These are phyloP conservation scores for Mortierella sp. DNA, from an alignment of 371 early-diverging fungal species.

Conservation along the genomic window DNA sequence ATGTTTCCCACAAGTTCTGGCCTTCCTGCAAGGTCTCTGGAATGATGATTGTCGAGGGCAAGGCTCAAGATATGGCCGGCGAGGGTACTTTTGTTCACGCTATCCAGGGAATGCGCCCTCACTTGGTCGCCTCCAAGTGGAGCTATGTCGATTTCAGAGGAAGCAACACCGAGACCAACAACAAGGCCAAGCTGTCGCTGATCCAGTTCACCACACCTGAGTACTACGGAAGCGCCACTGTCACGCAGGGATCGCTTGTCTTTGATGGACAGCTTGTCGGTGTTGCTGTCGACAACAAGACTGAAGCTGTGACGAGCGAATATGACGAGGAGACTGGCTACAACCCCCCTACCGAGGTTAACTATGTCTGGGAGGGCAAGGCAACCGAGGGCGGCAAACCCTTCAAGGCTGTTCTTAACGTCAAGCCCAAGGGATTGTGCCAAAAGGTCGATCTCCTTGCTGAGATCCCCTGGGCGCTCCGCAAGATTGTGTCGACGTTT, in stretches of 20 bases:
- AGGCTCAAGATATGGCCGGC: conserved; percentile 73
- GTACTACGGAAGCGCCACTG: conserved; percentile 76
- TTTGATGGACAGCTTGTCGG: conserved; percentile 75
- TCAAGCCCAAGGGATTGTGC: conserved; percentile 71
- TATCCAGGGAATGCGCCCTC: conserved; percentile 87
- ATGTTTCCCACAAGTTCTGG: conserved; percentile 85
- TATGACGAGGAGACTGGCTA: conserved; percentile 84
- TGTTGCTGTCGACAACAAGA: conserved; percentile 81
- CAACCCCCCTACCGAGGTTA: conserved; percentile 79
- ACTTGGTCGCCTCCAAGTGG: conserved; percentile 89
- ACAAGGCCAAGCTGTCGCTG: conserved; percentile 75
- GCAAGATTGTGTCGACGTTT: conserved; percentile 91
- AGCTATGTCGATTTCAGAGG: conserved; percentile 82
- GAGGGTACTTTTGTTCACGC: conserved; percentile 90
- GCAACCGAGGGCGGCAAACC: conserved; percentile 75
- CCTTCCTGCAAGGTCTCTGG: conserved; percentile 84
- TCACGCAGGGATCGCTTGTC: conserved; percentile 84
- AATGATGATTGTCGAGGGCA: conserved; percentile 78
- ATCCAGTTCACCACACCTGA: conserved; percentile 87
- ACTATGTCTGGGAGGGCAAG: conserved; percentile 82
- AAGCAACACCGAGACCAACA: conserved; percentile 50
- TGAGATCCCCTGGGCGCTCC: conserved; percentile 90
- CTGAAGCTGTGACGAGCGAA: conserved; percentile 62
- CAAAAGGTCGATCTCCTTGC: conserved; percentile 89
- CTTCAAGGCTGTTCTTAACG: conserved; percentile 72